Base-by-base conservation (phyloP, 495 filamentous ascomycete genomes). In the Rhypophila decipiens region DNA sequence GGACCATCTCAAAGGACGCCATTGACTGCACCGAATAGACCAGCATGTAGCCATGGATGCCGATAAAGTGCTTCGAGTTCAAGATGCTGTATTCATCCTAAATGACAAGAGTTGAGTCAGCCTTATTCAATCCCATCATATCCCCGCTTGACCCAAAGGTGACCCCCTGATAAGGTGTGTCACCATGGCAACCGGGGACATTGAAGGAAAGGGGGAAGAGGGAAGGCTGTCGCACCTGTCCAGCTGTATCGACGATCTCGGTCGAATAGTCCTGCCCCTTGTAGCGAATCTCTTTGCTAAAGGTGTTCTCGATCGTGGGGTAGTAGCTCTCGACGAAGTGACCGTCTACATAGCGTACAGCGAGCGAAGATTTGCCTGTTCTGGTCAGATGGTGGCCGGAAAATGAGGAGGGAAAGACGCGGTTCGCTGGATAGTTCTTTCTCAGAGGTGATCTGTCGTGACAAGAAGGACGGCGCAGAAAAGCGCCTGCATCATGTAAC, bases 311-410 rank as follows among this genome's bases (percentile, higher is more conserved):
- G 57, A 99, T 96, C 20, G 93, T 99, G 19, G 93, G 93, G 70
- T 97, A 99, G 68, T 99, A 99, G 66, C 85, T 90, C 65, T 97
- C 94, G 57, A 97, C 91, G 57, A 99, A 99, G 69, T 95, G 90
- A 58, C 88, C 88, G 64, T 97, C 93, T 61, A 96, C 91, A 65
- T 93, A 97, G 64, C 90, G 94, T 19, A 97, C 94, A 5, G 94
- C 95, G 49, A 99, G 83, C 34, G 93, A 97, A 13, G 88, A 95
- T 77, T 99, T 99, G 63, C 93, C 93, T 98, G 56, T n/a, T n/a
- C n/a, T n/a, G n/a, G n/a, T n/a, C n/a, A n/a, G n/a, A n/a, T n/a
- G n/a, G n/a, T n/a, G n/a, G n/a, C n/a, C n/a, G n/a, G n/a, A n/a
- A n/a, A n/a, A n/a, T n/a, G n/a, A n/a, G n/a, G n/a, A n/a, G n/a